Base-by-base conservation (phyloP, 2,329 filamentous ascomycete genomes). In the Elsinoe batatas region DNA sequence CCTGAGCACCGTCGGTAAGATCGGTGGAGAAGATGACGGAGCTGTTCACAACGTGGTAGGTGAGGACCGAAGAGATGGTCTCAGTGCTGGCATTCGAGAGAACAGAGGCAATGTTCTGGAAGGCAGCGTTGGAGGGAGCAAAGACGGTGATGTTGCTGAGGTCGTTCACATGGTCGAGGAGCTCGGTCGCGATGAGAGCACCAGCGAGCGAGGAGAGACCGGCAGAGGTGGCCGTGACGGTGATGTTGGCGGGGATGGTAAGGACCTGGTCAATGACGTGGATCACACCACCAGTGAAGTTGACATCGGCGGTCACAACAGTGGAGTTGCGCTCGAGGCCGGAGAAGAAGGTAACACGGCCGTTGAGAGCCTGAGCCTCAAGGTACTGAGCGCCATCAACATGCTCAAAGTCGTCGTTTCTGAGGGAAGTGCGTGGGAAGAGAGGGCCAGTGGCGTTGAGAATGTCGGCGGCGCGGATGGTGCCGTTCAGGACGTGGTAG, bases 31-130 rank as follows among this genome's bases (percentile, higher is more conserved):
- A 85, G 54, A 70, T 71, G 1, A 83, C 74, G 7, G 72, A 73
- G 44, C 75, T 76, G 44, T 74, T 72, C 43, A 87, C 69, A 53
- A 87, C 74, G 65, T 88, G 84, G 69, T 88, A 88, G 22, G 74
- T 69, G 33, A 87, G 72, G 51, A 87, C 75, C 26, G 66, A 67
- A 1, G 72, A 66, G 1, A 85, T 71, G 12, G 79, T 67, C 3
- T 74, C 66, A 0, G 68, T 64, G 20, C 72, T 73, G 30, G 83
- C 66, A 57, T 74, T 74, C 26, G 68, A 65, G 10, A 81, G 64
- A 2, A 76, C 70, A 50, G 74, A 79, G 56, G 77, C 80, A 42
- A 85, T 79, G 22, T 71, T 67, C 33, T 76, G 71, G 70, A 86
- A 82, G 11, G 82, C 82, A 1, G 70, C 70, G 65, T 85, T 82